phyloP scores from a whole-genome alignment of 2,329 filamentous ascomycete genomes.

The Claviceps sp. region DNA sequence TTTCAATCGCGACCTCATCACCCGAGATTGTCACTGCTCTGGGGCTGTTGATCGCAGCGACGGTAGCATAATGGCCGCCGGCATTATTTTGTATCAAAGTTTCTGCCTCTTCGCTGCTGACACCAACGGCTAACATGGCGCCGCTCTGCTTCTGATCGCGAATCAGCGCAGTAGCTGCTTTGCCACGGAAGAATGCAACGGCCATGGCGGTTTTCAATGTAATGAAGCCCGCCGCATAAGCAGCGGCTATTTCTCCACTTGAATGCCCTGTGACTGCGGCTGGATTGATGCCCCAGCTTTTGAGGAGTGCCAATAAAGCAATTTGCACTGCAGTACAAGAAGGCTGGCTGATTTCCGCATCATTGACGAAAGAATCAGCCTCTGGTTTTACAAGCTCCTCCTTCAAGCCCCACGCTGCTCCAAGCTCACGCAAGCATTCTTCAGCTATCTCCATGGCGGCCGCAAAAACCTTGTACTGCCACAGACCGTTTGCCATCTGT shows the following conservation, averaged over 20 bases:
- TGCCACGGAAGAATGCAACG: slow-evolving; percentile 6
- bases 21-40: slow-evolving; percentile 17
- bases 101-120: slow-evolving; percentile 15
- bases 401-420: neutral
- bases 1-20: slow-evolving; percentile 12
- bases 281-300: slow-evolving; percentile 13
- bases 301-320: slow-evolving; percentile 18
- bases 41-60: slow-evolving; percentile 17
- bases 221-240: slow-evolving; percentile 16
- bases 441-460: neutral
- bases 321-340: slow-evolving; percentile 24
- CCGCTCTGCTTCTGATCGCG: slow-evolving; percentile 7
- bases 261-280: slow-evolving; percentile 17
- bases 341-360: slow-evolving; percentile 7
- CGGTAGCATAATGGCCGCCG: slow-evolving; percentile 9
- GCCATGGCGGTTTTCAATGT: slow-evolving; percentile 9
- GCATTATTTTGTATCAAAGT: slow-evolving; percentile 8
- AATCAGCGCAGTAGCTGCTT: slow-evolving; percentile 14
- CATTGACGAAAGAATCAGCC: neutral
- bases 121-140: slow-evolving; percentile 22
- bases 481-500: slow-evolving; percentile 2
- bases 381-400: neutral
- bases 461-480: slow-evolving; percentile 1
- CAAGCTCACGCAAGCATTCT: neutral
- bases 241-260: slow-evolving; percentile 22